A percentile compares a stretch with the other conserved stretches of the same genome.
Conservation (phyloP, 2,329 filamentous ascomycete genomes). For the Aotearoamyces nothofagi region DNA sequence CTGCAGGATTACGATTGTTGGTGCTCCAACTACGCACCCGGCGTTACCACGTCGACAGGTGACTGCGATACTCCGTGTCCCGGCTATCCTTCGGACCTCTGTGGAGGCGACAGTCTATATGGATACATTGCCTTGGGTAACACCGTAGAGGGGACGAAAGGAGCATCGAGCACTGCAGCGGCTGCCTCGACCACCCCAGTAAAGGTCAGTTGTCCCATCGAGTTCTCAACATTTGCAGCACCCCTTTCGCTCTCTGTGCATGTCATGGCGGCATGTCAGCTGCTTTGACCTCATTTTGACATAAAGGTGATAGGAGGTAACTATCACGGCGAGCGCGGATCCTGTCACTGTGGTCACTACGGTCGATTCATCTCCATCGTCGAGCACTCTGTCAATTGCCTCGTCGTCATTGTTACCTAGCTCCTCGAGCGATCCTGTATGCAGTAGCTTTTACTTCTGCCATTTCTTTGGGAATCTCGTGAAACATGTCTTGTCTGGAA, state of each 20-base stretch:
- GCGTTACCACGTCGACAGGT: conserved; percentile 22
- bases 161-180: background rate
- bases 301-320: conserved; percentile 13
- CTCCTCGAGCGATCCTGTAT: no score
- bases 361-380: no score
- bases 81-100: conserved; percentile 51
- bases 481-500: no score
- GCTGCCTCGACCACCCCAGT: background rate
- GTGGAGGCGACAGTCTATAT: conserved; percentile 45
- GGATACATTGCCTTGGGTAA: conserved; percentile 60
- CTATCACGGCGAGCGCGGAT: conserved; percentile 10
- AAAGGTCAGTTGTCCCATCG: background rate
- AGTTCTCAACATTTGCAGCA: no score
- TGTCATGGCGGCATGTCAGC: conserved; percentile 1
- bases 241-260: conserved; percentile 9
- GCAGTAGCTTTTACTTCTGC: no score
- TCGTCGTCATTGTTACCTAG: no score
- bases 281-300: conserved; percentile 19
- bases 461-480: no score
- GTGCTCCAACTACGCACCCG: conserved; percentile 58
- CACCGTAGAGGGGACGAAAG: no score
- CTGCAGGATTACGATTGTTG: conserved; percentile 52
- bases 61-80: conserved; percentile 47
- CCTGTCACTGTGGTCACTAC: conserved; percentile 1
- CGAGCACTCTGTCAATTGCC: no score